Percentiles rank a stretch among this genome's conserved stretches.
Evolutionary conservation across 2,329 filamentous ascomycete species (phyloP).

Genomic region (Ceratocystis colombiana): DNA sequence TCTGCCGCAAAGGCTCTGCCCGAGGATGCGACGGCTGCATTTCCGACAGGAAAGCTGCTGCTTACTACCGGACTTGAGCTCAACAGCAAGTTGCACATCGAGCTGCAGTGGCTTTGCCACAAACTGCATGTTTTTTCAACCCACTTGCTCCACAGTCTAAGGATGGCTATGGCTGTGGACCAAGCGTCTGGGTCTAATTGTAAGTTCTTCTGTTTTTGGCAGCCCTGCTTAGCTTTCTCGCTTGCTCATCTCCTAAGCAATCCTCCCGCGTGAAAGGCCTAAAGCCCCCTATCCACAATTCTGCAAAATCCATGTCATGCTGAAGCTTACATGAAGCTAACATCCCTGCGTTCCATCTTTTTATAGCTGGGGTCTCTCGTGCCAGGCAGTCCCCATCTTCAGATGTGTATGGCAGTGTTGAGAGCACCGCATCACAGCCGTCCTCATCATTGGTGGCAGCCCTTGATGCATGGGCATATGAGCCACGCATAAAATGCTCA

Average conservation of each 20-base stretch:
- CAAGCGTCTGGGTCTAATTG: not conserved
- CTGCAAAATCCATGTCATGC: not conserved
- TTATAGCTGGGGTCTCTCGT: constrained; percentile 6
- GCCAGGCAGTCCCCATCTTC: not conserved
- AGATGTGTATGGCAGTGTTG: not conserved
- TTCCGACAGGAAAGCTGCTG: not conserved
- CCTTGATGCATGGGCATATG: constrained; percentile 19
- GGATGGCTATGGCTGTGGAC: constrained; percentile 16
- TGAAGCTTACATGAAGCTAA: not conserved
- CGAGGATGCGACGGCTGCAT: not conserved
- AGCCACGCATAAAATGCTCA: constrained; percentile 22
- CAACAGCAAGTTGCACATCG: constrained; percentile 14
- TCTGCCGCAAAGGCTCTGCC: constrained; percentile 15
- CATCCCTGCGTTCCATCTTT: constrained; percentile 9
- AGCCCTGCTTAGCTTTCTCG: not conserved
- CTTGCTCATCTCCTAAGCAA: not conserved
- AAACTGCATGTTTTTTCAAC: constrained; percentile 23
- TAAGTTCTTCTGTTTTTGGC: constrained; percentile 5
- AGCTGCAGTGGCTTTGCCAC: constrained; percentile 23
- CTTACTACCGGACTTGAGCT: constrained; percentile 3
- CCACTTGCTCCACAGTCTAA: constrained; percentile 22
- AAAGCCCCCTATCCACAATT: not conserved
- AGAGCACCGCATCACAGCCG: not conserved
- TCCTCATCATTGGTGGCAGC: constrained; percentile 6
- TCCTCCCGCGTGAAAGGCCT: not conserved